phyloP scores from a whole-genome alignment of 371 early-diverging fungal species.

The Lichtheimia corymbifera region DNA sequence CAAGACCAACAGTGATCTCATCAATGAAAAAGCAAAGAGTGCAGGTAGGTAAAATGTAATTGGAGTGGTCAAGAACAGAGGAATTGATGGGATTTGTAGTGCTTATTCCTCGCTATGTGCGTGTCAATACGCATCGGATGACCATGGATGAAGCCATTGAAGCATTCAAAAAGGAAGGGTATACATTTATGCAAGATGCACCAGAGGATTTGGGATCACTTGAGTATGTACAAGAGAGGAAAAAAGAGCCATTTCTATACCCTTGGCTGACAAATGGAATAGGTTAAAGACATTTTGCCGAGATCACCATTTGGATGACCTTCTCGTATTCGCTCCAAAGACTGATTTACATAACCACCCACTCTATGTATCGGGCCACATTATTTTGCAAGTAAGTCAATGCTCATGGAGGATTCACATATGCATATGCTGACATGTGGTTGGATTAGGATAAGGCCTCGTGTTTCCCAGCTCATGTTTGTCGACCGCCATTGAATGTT shows the following conservation, averaged over 20 bases:
- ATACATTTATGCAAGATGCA: constrained; percentile 41
- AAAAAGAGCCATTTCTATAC: not conserved
- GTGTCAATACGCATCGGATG: constrained; percentile 74
- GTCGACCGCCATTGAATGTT: constrained; percentile 70
- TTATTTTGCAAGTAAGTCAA: constrained; percentile 80
- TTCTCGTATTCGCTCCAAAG: constrained; percentile 83
- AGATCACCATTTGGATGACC: constrained; percentile 79
- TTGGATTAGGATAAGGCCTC: constrained; percentile 85
- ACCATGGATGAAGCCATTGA: constrained; percentile 69
- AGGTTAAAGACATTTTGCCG: constrained; percentile 47
- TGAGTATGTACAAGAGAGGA: constrained; percentile 24
- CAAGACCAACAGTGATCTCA: constrained; percentile 68
- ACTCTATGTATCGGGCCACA: constrained; percentile 69
- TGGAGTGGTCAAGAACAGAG: not conserved
- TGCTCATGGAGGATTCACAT: not conserved
- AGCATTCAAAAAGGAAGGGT: constrained; percentile 64
- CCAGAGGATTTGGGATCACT: constrained; percentile 34
- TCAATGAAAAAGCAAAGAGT: constrained; percentile 57
- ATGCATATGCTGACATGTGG: not conserved
- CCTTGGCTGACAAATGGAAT: not conserved
- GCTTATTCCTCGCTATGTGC: constrained; percentile 71
- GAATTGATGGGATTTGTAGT: constrained; percentile 5
- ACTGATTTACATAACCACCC: constrained; percentile 84
- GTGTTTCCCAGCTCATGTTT: constrained; percentile 94
- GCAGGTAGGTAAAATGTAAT: constrained; percentile 34